These are phyloP conservation scores for Capronia epimyces DNA, from an alignment of 2,329 filamentous ascomycete genomes.

Conservation along the genomic window DNA sequence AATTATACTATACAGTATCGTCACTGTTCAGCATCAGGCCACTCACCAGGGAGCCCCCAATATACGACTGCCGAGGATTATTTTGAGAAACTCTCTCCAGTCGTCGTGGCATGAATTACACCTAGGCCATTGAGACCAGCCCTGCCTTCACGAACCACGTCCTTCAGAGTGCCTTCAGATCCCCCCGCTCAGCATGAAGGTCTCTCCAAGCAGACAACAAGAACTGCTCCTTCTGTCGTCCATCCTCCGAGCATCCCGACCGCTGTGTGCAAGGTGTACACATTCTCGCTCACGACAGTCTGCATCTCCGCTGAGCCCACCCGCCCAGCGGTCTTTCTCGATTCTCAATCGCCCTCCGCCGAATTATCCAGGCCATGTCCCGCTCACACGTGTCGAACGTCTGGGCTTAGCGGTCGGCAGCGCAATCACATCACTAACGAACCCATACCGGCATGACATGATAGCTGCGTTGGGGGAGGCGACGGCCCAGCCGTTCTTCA, in stretches of 20 bases:
- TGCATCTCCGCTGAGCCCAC: background rate
- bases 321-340: conserved; percentile 57
- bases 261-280: conserved; percentile 67
- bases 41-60: too few relatives aligned
- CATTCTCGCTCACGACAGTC: conserved; percentile 39
- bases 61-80: too few relatives aligned
- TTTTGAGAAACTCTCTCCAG: too few relatives aligned
- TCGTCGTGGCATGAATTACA: too few relatives aligned
- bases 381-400: conserved; percentile 72
- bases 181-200: conserved; percentile 11
- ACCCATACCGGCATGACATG: conserved; percentile 79
- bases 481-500: conserved; percentile 91
- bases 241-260: conserved; percentile 14
- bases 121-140: too few relatives aligned
- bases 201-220: conserved; percentile 4
- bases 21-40: too few relatives aligned
- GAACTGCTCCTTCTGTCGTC: conserved; percentile 17
- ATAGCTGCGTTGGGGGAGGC: conserved; percentile 92
- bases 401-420: conserved; percentile 62
- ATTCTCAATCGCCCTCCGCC: conserved; percentile 76
- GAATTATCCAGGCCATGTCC: conserved; percentile 89
- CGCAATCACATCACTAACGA: conserved; percentile 56
- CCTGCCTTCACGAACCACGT: too few relatives aligned
- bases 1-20: too few relatives aligned
- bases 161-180: too few relatives aligned